Conservation (phyloP, 2,329 filamentous ascomycete species). For the Phoma herbarum region DNA sequence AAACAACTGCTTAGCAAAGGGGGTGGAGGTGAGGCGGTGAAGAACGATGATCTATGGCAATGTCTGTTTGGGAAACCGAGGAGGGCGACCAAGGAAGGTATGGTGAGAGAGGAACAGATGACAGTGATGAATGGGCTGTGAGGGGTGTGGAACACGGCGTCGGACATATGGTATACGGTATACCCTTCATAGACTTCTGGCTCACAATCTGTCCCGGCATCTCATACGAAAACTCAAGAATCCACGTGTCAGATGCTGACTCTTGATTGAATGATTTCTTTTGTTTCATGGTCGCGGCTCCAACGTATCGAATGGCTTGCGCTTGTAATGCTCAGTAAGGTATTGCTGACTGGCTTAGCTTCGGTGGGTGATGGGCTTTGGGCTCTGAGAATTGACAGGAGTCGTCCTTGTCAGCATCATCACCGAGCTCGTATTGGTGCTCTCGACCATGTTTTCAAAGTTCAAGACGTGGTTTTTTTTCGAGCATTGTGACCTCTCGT, state of each 20-base stretch:
- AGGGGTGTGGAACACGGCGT: constrained; percentile 54
- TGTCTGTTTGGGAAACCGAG: constrained; percentile 78
- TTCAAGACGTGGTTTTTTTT: background rate
- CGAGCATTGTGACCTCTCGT: constrained; percentile 11
- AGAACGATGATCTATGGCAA: constrained; percentile 82
- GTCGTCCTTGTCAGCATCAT: background rate
- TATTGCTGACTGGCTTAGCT: background rate
- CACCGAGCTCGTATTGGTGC: background rate
- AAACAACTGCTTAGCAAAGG: constrained; percentile 75
- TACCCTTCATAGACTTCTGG: background rate
- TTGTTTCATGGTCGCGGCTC: background rate
- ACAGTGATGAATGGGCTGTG: constrained; percentile 40
- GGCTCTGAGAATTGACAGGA: background rate
- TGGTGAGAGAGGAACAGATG: constrained; percentile 6
- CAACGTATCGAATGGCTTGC: background rate
- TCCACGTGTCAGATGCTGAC: background rate
- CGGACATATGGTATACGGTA: constrained; percentile 43
- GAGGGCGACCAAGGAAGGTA: background rate
- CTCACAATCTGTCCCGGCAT: background rate
- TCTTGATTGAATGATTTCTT: too few relatives aligned
- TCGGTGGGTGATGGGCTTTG: background rate
- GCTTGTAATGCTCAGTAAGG: background rate
- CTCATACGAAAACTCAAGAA: background rate
- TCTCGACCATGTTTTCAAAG: background rate
- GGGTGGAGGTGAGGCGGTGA: constrained; percentile 80